These are phyloP conservation scores for Salix caprea DNA, from an alignment of 345 rosid genomes.

Conservation along the genomic window DNA sequence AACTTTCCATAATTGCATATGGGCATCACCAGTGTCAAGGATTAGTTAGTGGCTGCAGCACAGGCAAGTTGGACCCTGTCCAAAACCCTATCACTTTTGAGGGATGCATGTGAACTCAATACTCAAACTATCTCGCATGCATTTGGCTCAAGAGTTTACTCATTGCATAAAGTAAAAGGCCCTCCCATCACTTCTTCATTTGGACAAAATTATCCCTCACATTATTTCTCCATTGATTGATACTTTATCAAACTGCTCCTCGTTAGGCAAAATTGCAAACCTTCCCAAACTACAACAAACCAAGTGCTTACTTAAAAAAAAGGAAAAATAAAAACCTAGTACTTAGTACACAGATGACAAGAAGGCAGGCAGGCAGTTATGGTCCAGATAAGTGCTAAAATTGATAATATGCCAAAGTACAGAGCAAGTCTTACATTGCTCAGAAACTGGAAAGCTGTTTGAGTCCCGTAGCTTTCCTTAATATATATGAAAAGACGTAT, in stretches of 20 bases:
- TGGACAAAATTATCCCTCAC: not conserved
- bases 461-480: constrained; percentile 77
- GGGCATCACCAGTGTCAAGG: not conserved
- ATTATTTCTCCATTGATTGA: not conserved
- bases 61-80: not conserved
- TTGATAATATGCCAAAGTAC: not conserved
- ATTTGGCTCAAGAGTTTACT: not conserved
- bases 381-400: not conserved
- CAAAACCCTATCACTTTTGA: not conserved
- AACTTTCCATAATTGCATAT: not conserved
- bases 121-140: not conserved
- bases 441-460: constrained; percentile 79
- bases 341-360: not conserved
- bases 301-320: not conserved
- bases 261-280: not conserved
- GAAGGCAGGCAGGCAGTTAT: not conserved
- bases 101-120: not conserved
- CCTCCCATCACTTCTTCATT: not conserved
- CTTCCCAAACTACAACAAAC: not conserved
- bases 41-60: not conserved
- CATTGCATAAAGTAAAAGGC: not conserved
- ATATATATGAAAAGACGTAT: constrained; percentile 78
- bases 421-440: constrained; percentile 55
- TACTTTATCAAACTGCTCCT: not conserved
- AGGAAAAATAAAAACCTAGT: not conserved